A percentile compares a stretch with the other conserved stretches of the same genome.
Evolutionary conservation across 176 grass and related monocot species (phyloP).

Genomic region (Otatea glauca): DNA sequence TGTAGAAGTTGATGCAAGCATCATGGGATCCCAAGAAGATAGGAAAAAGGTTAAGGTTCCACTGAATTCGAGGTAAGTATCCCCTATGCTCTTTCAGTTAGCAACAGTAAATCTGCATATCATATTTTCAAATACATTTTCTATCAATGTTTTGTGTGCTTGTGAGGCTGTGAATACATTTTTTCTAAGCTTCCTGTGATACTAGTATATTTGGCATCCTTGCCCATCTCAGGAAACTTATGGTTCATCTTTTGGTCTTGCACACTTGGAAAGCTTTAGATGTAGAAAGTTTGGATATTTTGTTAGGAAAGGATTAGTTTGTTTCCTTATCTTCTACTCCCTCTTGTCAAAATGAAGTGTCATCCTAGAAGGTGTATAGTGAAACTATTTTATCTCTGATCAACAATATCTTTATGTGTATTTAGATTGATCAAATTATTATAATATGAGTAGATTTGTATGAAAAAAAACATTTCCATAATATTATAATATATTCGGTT

Average conservation of each 20-base stretch:
- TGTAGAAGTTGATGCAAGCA: constrained; percentile 83
- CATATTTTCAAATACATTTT: constrained; percentile 9
- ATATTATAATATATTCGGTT: too few relatives aligned
- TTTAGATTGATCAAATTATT: too few relatives aligned
- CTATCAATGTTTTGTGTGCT: neutral
- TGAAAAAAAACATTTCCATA: too few relatives aligned
- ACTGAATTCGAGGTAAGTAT: constrained; percentile 79
- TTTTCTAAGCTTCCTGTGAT: neutral
- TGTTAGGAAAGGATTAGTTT: neutral
- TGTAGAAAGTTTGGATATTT: neutral
- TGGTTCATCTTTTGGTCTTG: neutral
- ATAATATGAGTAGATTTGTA: too few relatives aligned
- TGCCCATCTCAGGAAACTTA: neutral
- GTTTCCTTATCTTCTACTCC: constrained; percentile 1
- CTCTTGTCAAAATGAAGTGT: too few relatives aligned
- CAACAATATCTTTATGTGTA: too few relatives aligned
- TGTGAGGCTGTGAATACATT: neutral
- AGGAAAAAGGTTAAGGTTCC: constrained; percentile 90
- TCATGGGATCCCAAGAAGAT: constrained; percentile 87
- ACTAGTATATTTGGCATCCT: neutral
- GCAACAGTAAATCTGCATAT: neutral
- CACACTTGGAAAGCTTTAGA: neutral
- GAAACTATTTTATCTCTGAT: too few relatives aligned
- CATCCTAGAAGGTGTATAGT: too few relatives aligned
- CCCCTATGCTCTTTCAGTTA: constrained; percentile 31